Conservation (phyloP, 805 yeast species). For the Candida taoyuanica region DNA sequence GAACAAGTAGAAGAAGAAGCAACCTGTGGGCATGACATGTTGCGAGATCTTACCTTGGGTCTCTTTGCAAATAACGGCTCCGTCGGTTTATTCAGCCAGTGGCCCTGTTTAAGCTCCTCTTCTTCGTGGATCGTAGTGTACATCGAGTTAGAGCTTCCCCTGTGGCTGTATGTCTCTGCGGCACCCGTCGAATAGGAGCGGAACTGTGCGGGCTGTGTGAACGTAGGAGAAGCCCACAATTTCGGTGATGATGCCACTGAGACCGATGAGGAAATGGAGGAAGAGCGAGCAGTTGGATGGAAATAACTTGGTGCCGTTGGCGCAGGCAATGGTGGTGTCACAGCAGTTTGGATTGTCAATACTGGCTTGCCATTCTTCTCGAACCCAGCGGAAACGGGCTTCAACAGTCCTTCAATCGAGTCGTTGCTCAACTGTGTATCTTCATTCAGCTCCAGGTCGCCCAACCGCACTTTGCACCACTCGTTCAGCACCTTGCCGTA, state of each 20-base stretch:
- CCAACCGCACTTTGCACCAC: slow-evolving; percentile 28
- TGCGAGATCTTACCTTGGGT: not conserved
- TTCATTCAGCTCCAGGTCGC: slow-evolving; percentile 28
- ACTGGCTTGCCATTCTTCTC: slow-evolving; percentile 10
- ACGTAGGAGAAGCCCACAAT: slow-evolving; percentile 24
- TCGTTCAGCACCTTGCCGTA: slow-evolving; percentile 25
- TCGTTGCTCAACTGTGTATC: slow-evolving; percentile 17
- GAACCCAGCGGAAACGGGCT: slow-evolving; percentile 16
- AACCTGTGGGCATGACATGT: not conserved
- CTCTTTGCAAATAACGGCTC: slow-evolving; percentile 10
- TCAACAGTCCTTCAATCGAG: slow-evolving; percentile 20
- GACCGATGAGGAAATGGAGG: slow-evolving; percentile 1
- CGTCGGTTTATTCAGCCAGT: slow-evolving; percentile 16
- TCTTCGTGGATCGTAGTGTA: slow-evolving; percentile 11
- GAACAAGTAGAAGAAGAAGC: not conserved
- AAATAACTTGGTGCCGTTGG: slow-evolving; percentile 8
- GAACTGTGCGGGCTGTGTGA: slow-evolving; percentile 2
- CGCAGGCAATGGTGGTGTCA: slow-evolving; percentile 25
- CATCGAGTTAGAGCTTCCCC: too few species aligned
- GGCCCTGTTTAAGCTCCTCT: slow-evolving; percentile 5
- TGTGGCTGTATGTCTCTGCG: too few species aligned
- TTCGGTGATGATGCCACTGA: slow-evolving; percentile 14
- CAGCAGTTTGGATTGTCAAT: slow-evolving; percentile 20
- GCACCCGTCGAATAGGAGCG: too few species aligned
- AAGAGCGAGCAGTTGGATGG: slow-evolving; percentile 2